phyloP scores from a whole-genome alignment of 768 basidiomycete species.

The Russula griseocarnosa region DNA sequence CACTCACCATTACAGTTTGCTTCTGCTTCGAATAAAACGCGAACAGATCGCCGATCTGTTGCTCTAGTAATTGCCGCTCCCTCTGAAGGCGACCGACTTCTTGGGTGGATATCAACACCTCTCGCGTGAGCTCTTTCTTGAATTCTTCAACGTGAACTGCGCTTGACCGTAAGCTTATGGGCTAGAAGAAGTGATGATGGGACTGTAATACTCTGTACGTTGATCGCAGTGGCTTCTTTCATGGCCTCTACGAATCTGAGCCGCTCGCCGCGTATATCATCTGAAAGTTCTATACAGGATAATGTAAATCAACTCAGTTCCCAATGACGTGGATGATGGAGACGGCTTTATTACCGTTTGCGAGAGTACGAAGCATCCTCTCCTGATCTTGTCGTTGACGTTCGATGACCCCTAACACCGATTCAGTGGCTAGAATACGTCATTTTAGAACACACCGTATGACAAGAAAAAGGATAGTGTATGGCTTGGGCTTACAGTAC shows the following conservation, averaged over 20 bases:
- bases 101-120: slow-evolving; percentile 68
- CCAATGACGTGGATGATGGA: not conserved
- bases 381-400: slow-evolving; percentile 73
- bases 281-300: slow-evolving; percentile 65
- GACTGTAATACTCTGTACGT: slow-evolving; percentile 58
- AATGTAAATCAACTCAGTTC: slow-evolving; percentile 1
- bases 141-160: slow-evolving; percentile 84
- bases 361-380: slow-evolving; percentile 58
- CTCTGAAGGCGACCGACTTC: slow-evolving; percentile 66
- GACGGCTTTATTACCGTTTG: slow-evolving; percentile 47
- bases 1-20: slow-evolving; percentile 34
- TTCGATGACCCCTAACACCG: slow-evolving; percentile 58
- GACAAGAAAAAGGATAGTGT: not conserved
- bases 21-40: slow-evolving; percentile 68
- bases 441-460: slow-evolving; percentile 18
- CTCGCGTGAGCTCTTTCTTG: slow-evolving; percentile 72
- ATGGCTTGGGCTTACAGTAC: slow-evolving; percentile 35
- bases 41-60: slow-evolving; percentile 69
- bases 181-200: not conserved
- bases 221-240: slow-evolving; percentile 87
- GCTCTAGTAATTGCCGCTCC: slow-evolving; percentile 61
- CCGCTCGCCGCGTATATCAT: slow-evolving; percentile 82
- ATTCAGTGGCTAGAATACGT: slow-evolving; percentile 46
- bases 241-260: slow-evolving; percentile 90
- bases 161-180: slow-evolving; percentile 17